A percentile compares a stretch with the other conserved stretches of the same genome.
Evolutionary conservation across 805 yeast genomes (phyloP).

Genomic region (Suhomyces prunicola): DNA sequence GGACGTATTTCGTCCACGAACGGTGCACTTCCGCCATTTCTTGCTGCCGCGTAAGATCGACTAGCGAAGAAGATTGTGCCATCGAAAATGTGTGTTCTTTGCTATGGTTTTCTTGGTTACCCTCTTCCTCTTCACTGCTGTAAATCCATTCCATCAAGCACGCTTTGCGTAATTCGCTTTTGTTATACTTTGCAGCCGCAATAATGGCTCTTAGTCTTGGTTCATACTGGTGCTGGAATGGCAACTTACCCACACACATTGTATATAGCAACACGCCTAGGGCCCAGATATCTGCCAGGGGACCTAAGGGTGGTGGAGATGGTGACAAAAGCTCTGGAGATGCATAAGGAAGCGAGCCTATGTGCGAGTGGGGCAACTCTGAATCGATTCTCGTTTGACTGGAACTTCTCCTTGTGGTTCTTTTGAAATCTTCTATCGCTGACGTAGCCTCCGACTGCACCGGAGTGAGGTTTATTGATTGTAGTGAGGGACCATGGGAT

Average conservation of each 20-base stretch:
- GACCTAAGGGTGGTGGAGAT: constrained; percentile 58
- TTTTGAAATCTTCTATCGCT: constrained; percentile 7
- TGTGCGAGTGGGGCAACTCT: constrained; percentile 59
- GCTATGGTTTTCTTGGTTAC: background rate
- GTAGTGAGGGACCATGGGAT: constrained; percentile 33
- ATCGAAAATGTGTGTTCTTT: constrained; percentile 2
- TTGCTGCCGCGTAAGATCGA: constrained; percentile 15
- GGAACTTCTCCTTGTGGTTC: background rate
- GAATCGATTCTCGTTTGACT: constrained; percentile 26
- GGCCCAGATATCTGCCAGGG: constrained; percentile 87
- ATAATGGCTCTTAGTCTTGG: constrained; percentile 76
- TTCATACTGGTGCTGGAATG: constrained; percentile 81
- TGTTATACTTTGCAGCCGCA: constrained; percentile 59
- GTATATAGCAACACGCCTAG: constrained; percentile 77
- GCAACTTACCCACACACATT: constrained; percentile 68
- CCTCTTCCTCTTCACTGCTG: constrained; percentile 6
- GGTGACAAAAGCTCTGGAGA: constrained; percentile 79
- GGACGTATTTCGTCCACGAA: constrained; percentile 17
- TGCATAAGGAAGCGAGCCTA: constrained; percentile 91
- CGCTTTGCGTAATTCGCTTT: constrained; percentile 41
- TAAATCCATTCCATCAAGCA: constrained; percentile 31
- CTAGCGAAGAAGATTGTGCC: constrained; percentile 14
- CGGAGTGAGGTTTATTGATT: constrained; percentile 31
- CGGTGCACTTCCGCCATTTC: constrained; percentile 14
- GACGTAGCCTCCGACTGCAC: constrained; percentile 13